A percentile compares a stretch with the other conserved stretches of the same genome.
phyloP scores from a whole-genome alignment of 2,329 filamentous ascomycete species.

The Aspergillus niger region DNA sequence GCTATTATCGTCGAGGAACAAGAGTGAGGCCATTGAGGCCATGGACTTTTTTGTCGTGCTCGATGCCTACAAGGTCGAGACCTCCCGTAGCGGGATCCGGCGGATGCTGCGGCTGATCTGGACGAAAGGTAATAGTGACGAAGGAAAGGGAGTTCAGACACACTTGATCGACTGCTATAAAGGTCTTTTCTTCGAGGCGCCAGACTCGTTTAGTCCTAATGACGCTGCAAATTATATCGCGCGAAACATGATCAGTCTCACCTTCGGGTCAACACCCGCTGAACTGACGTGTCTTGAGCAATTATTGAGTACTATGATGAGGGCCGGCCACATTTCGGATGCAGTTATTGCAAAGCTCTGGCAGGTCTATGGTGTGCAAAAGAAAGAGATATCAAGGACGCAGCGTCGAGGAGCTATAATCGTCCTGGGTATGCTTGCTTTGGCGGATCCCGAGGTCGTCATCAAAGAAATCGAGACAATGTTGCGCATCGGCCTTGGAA shows the following conservation, averaged over 20 bases:
- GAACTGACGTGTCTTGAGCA: slow-evolving; percentile 96
- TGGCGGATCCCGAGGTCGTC: slow-evolving; percentile 88
- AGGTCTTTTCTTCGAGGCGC: slow-evolving; percentile 92
- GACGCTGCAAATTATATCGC: slow-evolving; percentile 95
- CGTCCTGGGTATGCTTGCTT: slow-evolving; percentile 91
- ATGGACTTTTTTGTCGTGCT: slow-evolving; percentile 98
- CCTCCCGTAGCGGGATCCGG: slow-evolving; percentile 87
- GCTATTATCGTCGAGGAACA: slow-evolving; percentile 90
- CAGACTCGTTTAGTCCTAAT: slow-evolving; percentile 81
- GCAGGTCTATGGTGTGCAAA: slow-evolving; percentile 96
- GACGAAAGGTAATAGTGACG: slow-evolving; percentile 99
- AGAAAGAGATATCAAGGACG: slow-evolving; percentile 85
- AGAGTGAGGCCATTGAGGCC: slow-evolving; percentile 96
- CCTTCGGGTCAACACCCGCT: slow-evolving; percentile 90
- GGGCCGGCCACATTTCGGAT: slow-evolving; percentile 80
- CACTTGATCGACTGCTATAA: slow-evolving; percentile 98
- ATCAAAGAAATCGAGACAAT: slow-evolving; percentile 95
- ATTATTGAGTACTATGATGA: slow-evolving; percentile 96
- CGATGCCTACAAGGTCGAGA: slow-evolving; percentile 94
- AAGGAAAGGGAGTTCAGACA: slow-evolving; percentile 95
- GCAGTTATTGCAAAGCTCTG: slow-evolving; percentile 88
- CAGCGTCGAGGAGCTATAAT: slow-evolving; percentile 94
- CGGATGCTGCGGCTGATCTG: slow-evolving; percentile 96
- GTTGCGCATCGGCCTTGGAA: slow-evolving; percentile 83
- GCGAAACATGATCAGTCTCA: slow-evolving; percentile 98